Base-by-base conservation (phyloP, 306 rosid genomes). In the Cucurbita pepo region DNA sequence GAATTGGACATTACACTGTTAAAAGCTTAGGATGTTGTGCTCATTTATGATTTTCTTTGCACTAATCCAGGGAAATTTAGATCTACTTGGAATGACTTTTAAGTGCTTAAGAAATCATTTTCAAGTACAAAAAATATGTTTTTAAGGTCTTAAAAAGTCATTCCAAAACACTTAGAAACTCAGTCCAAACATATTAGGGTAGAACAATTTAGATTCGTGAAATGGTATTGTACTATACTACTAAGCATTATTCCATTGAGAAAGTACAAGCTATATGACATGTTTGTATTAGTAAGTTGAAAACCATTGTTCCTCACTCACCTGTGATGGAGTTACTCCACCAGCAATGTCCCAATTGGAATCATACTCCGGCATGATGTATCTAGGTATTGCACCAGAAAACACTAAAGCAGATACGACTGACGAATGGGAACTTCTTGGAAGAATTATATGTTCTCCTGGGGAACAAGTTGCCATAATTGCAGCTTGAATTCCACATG, bases 401-500 rank as follows among this genome's bases (percentile, higher is more conserved):
- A 92, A 81, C 8, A 90, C 87, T 87, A 90, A 56, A 38, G 85
- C 96, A 47, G 97, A 92, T 70, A 84, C 70, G 54, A 86, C 97
- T 1, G 96, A 88, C 45, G 82, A 9, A 81, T 92, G 97, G 58
- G 83, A 86, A 79, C 88, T 88, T 70, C 96, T 78, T 0, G 96
- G 90, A 73, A 92, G 89, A 78, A 92, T 82, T 14, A 92, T 84
- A 78, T 43, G 81, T 18, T 90, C 87, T 44, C 96, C 95, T 0
- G 96, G 96, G 0, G 83, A 82, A 83, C 92, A 88, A 21, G 96
- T 84, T 45, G 96, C 88, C 97, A 90, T 90, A 40, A 86, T 84
- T 7, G 95, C 89, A 12, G 97, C 88, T 79, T 88, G 95, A 74
- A 90, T 87, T 71, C 96, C 97, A 78, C 92, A 85, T 15, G 97